These are phyloP conservation scores for Carex pumila DNA, from an alignment of 176 grass and related monocot genomes.

Conservation along the genomic window DNA sequence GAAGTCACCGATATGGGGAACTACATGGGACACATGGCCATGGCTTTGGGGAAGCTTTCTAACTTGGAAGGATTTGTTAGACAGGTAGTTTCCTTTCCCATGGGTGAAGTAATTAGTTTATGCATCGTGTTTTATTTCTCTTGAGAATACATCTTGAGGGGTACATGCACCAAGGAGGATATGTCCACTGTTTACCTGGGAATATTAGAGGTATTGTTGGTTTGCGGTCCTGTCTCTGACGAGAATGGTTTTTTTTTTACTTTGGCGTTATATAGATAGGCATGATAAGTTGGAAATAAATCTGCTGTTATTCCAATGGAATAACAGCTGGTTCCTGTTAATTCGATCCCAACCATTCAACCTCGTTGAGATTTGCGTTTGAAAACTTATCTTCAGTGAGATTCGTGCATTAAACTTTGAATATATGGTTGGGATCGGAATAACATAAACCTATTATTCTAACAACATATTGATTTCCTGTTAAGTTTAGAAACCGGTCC, in stretches of 20 bases:
- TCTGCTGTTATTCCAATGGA: no score
- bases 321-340: no score
- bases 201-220: background rate
- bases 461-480: no score
- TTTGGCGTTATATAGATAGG: background rate
- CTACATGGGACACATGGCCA: constrained; percentile 89
- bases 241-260: background rate
- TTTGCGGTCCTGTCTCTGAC: background rate
- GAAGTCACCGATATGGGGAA: constrained; percentile 33
- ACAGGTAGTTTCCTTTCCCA: constrained; percentile 41
- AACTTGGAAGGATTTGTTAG: constrained; percentile 82
- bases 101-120: background rate
- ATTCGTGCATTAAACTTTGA: no score
- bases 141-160: background rate
- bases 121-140: background rate
- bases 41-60: constrained; percentile 67
- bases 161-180: background rate
- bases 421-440: no score
- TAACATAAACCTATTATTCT: no score
- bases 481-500: no score
- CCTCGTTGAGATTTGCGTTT: no score
- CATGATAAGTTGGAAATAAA: background rate
- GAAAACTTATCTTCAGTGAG: no score
- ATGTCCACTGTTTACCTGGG: background rate
- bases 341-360: no score